Base-by-base conservation (phyloP, 805 yeast genomes). In the Starmerella riodocensis region DNA sequence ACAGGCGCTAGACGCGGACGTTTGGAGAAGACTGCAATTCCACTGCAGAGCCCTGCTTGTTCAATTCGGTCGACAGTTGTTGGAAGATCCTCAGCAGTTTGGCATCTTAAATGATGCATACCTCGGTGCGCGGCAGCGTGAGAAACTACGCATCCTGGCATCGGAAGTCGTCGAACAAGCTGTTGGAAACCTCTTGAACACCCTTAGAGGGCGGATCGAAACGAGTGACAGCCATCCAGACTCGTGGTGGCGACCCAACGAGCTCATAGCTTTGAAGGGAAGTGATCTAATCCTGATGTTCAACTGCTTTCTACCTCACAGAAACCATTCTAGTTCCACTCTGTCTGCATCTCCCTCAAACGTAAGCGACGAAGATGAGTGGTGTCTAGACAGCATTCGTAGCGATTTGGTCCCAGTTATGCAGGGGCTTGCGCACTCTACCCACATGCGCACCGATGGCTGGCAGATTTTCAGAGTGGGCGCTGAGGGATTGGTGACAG, bases 381-480 rank as follows among this genome's bases (percentile, higher is more conserved):
- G 60, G 60, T 54, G 57, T 29, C 39, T 58, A n/a, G 57, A 50
- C 9, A 57, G 54, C 29, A 55, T 58, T 21, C 47, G 51, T 14
- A 41, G 43, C n/a, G 62, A 58, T 29, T 31, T 58, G 14, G 58
- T 55, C 30, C 61, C 62, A 1, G 61, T 56, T 2, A 53, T 56
- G 36, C 51, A 42, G n/a, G 57, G 37, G 33, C 52, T 37, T 35
- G 39, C 42, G 32, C 43, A 40, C 17, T 34, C 45, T 3, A 44
- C 43, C 1, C 47, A 41, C 40, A 41, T 29, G 29, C 37, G 31
- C 24, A 45, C 39, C 24, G 55, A 47, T 39, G 55, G 51, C 14
- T 58, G 63, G 63, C 61, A 57, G 40, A 52, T 58, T 3, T 58
- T 58, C 44, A 48, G 49, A 29, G 47, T 58, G 13, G 57, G 52